These are phyloP conservation scores for Toxicodendron radicans DNA, from an alignment of 345 rosid genomes.

Conservation along the genomic window DNA sequence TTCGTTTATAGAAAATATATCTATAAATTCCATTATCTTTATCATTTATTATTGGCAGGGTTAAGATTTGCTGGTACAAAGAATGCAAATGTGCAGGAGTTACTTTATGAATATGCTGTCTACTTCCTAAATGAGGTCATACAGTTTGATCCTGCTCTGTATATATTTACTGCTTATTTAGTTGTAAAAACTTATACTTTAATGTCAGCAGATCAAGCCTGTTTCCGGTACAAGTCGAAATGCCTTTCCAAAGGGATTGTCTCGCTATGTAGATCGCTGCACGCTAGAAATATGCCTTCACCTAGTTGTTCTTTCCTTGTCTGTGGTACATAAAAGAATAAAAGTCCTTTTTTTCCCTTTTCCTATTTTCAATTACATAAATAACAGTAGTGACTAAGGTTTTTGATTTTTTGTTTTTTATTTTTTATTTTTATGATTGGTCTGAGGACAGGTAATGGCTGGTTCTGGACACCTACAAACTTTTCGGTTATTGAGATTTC, in stretches of 20 bases:
- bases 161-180: conserved; percentile 1
- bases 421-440: conserved; percentile 9
- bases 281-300: conserved; percentile 94
- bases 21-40: background rate
- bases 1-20: conserved; percentile 1
- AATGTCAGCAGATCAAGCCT: conserved; percentile 74
- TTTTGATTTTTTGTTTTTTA: too few relatives aligned
- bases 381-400: conserved; percentile 20
- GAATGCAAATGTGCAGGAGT: conserved; percentile 83
- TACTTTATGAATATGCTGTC: conserved; percentile 77
- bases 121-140: conserved; percentile 88
- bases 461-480: conserved; percentile 92
- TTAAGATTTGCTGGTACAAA: conserved; percentile 90
- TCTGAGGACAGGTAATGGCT: conserved; percentile 77
- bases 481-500: conserved; percentile 80
- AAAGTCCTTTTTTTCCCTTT: conserved; percentile 3
- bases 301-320: conserved; percentile 79
- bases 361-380: conserved; percentile 4
- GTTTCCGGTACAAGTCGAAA: conserved; percentile 49
- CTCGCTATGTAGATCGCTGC: conserved; percentile 78
- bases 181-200: conserved; percentile 15
- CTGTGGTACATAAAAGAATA: conserved; percentile 55
- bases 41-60: conserved; percentile 51
- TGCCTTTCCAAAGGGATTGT: conserved; percentile 75
- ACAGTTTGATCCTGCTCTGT: conserved; percentile 23